A percentile compares a stretch with the other conserved stretches of the same genome.
These are phyloP conservation scores for Endoconidiophora polonica DNA, from an alignment of 2,329 filamentous ascomycete genomes.

Conservation along the genomic window DNA sequence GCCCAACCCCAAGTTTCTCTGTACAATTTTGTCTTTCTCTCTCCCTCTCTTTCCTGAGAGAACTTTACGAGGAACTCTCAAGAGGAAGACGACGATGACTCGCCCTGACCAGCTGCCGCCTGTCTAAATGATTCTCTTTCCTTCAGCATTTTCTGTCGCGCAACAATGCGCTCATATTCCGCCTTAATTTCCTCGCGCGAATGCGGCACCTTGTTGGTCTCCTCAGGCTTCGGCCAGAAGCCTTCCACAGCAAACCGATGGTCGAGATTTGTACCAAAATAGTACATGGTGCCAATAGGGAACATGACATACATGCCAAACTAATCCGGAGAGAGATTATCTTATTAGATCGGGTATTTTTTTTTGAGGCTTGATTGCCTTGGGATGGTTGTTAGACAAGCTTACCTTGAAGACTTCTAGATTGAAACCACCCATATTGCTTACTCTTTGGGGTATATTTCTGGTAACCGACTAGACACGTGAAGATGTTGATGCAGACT, in stretches of 20 bases:
- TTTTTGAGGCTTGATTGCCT: neutral
- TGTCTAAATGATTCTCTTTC: constrained; percentile 26
- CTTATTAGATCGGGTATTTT: neutral
- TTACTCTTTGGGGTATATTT: neutral
- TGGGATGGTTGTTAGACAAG: neutral
- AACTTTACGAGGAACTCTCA: too few species aligned
- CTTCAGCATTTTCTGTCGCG: constrained; percentile 57
- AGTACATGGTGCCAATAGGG: constrained; percentile 98
- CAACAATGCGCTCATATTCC: constrained; percentile 59
- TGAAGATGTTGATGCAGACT: constrained; percentile 13
- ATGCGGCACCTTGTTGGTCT: constrained; percentile 60
- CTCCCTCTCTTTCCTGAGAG: neutral
- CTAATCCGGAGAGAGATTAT: constrained; percentile 27
- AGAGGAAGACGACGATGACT: constrained; percentile 12
- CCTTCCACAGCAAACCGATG: constrained; percentile 71
- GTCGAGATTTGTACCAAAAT: constrained; percentile 97
- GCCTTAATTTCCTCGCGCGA: constrained; percentile 68
- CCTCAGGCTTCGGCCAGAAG: constrained; percentile 79
- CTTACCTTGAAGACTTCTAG: constrained; percentile 86
- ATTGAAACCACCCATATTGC: constrained; percentile 62
- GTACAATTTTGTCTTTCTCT: neutral
- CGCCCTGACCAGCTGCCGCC: constrained; percentile 15
- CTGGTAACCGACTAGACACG: neutral
- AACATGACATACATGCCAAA: constrained; percentile 99
- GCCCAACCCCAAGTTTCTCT: neutral